Evolutionary conservation across 2,329 filamentous ascomycete species (phyloP).

Genomic region (Cryphonectria nitschkei): DNA sequence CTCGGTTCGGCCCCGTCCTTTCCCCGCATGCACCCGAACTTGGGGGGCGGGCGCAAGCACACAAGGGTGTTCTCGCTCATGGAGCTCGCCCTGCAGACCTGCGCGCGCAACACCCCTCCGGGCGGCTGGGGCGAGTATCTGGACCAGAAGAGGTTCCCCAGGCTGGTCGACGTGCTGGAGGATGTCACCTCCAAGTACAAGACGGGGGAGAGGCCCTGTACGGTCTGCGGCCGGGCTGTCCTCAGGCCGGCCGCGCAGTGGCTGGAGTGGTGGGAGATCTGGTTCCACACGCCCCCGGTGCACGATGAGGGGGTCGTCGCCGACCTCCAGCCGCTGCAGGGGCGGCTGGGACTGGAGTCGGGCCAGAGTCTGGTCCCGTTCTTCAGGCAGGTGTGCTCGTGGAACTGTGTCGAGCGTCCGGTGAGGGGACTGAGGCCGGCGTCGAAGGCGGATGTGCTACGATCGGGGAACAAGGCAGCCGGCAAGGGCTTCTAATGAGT

Average conservation of each 20-base stretch:
- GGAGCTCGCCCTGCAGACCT: constrained; percentile 53
- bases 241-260: constrained; percentile 59
- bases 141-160: constrained; percentile 43
- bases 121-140: constrained; percentile 48
- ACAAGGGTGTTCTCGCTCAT: constrained; percentile 52
- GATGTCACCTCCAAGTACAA: constrained; percentile 47
- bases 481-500: no score
- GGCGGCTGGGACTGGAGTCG: constrained; percentile 36
- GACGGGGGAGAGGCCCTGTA: constrained; percentile 55
- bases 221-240: constrained; percentile 52
- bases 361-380: constrained; percentile 51
- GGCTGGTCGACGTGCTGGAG: constrained; percentile 46
- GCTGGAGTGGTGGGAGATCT: constrained; percentile 64
- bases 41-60: constrained; percentile 4
- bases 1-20: constrained; percentile 5
- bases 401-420: constrained; percentile 49
- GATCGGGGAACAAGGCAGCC: no score
- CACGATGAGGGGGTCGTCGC: background rate
- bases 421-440: constrained; percentile 15
- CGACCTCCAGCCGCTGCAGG: background rate
- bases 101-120: constrained; percentile 48
- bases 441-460: background rate
- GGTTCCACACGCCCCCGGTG: constrained; percentile 3
- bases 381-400: constrained; percentile 53
- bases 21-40: constrained; percentile 3